Base-by-base conservation (phyloP, 768 basidiomycete species). In the Xerocomus potaroensis region DNA sequence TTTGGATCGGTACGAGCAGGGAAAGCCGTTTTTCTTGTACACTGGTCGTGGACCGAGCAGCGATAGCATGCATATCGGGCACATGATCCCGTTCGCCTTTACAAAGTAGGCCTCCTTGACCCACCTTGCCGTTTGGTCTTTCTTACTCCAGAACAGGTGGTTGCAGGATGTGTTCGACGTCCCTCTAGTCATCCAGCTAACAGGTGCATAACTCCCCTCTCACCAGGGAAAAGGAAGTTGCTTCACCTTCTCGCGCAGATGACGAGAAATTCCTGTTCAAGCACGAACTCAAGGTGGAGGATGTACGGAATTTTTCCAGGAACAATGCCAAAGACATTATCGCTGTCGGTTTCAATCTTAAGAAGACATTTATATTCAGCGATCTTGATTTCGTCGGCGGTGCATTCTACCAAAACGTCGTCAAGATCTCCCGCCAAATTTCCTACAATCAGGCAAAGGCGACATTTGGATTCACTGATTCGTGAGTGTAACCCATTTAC, bases 191-290 rank as follows among this genome's bases (percentile, higher is more conserved):
- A 76, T 99, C 47, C 96, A 99, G 66, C 78, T 99, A 2, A 99
- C 96, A 31, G 93, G 93, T 87, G 46, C 37, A 74, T 40, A 26
- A 41, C 26, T 22, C 26, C 10, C 15, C 18, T 35, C 35, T 27
- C 29, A 12, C 16, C 19, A 30, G 12, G 9, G 33, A 18, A 50
- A 30, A 14, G 8, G 11, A 10, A 15, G 34, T 42, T 16, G 14
- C n/a, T 8, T 39, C 15, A 32, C 15, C 30, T 18, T 0, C 18
- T 10, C 29, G 10, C 7, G 32, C 56, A 91, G 96, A 99, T 60
- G 96, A 99, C 66, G 96, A 99, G 65, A 99, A 99, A 66, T 99
- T 98, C 74, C 69, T 99, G 38, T 96, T 99, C 79, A 95, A 98
- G 67, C 89, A 92, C 45, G 87, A 88, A 54, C 79, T 96, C 49